A percentile compares a stretch with the other conserved stretches of the same genome.
These are phyloP conservation scores for Naganishia sp. DNA, from an alignment of 1,284 basidiomycete genomes.

Conservation along the genomic window DNA sequence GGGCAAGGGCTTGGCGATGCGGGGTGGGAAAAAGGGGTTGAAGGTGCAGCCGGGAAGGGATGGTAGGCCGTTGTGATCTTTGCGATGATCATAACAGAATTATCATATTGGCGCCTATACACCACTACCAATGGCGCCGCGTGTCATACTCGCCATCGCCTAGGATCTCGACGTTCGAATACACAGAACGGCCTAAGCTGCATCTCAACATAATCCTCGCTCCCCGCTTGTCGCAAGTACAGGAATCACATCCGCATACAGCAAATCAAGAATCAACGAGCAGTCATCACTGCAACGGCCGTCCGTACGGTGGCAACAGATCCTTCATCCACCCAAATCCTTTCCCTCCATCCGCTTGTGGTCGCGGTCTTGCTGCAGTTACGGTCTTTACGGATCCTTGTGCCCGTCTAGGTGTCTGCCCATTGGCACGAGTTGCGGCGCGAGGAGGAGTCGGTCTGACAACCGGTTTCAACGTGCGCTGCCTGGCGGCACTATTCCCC, in stretches of 20 bases:
- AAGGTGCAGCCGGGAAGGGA: constrained; percentile 16
- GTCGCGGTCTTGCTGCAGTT: neutral
- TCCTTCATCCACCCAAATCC: constrained; percentile 15
- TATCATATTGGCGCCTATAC: too few relatives aligned
- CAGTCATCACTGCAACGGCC: neutral
- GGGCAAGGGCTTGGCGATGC: constrained; percentile 14
- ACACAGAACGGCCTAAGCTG: too few relatives aligned
- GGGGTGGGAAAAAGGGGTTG: constrained; percentile 19
- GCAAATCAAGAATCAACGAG: too few relatives aligned
- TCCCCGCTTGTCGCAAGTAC: too few relatives aligned
- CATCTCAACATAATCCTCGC: too few relatives aligned
- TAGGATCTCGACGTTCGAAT: too few relatives aligned
- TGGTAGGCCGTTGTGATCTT: constrained; percentile 11
- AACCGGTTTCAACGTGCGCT: neutral
- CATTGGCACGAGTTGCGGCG: neutral
- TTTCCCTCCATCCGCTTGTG: neutral
- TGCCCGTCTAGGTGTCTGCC: neutral
- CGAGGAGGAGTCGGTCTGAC: neutral
- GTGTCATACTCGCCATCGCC: too few relatives aligned
- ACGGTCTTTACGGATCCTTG: neutral
- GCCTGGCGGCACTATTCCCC: neutral
- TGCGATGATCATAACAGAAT: too few relatives aligned
- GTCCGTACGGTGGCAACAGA: constrained; percentile 19
- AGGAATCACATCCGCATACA: too few relatives aligned
- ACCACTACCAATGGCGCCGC: too few relatives aligned